Evolutionary conservation across 129 eudicot genomes (phyloP).

Genomic region (carrot (Daucus carota)): DH1_v3.0 NC_030383.2:54576501-54577000

Average conservation of each 20-base stretch:
- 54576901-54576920: not conserved
- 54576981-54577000: slow-evolving; percentile 61
- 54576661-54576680: not conserved
- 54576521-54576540: not conserved
- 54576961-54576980: slow-evolving; percentile 33
- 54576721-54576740: not conserved
- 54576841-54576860: not conserved
- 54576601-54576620: not conserved
- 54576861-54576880: not conserved
- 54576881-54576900: not conserved
- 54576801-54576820: not conserved
- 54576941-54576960: not conserved
- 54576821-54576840: slow-evolving; percentile 3
- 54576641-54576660: not conserved
- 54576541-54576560: not conserved
- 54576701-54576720: not conserved
- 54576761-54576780: not conserved
- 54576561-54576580: not conserved
- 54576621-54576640: not conserved
- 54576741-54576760: not conserved
- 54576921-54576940: not conserved
- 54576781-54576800: not conserved
- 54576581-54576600: no score
- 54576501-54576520: not conserved
- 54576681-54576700: not conserved